A percentile compares a stretch with the other conserved stretches of the same genome.
Evolutionary conservation across 352 stramenopile species (phyloP).

Genomic region (Phytophthora constricta): DNA sequence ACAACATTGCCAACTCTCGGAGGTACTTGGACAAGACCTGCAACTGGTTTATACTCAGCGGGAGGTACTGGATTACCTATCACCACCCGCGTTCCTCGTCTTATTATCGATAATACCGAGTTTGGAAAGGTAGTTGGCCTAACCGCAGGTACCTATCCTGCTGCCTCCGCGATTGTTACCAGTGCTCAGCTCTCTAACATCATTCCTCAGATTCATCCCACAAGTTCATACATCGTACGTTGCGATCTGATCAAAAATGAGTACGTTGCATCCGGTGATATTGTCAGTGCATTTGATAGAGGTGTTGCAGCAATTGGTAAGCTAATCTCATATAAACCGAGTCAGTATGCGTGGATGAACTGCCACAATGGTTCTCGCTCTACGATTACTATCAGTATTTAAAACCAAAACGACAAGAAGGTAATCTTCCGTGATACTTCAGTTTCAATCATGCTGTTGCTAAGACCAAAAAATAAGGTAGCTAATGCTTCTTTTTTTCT

Average conservation of each 20-base stretch:
- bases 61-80: slow-evolving; percentile 22
- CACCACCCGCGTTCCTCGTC: background rate
- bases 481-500: background rate
- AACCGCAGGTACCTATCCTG: slow-evolving; percentile 1
- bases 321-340: slow-evolving; percentile 2
- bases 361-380: background rate
- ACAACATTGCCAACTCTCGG: no score
- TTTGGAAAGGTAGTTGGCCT: slow-evolving; percentile 7
- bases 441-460: background rate
- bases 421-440: background rate
- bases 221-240: slow-evolving; percentile 2
- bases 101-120: slow-evolving; percentile 8
- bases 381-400: background rate
- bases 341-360: slow-evolving; percentile 1
- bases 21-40: slow-evolving; percentile 19
- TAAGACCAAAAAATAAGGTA: background rate
- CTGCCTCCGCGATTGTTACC: background rate
- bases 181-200: slow-evolving; percentile 3
- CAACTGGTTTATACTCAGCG: slow-evolving; percentile 26
- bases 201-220: slow-evolving; percentile 4
- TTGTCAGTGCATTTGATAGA: background rate
- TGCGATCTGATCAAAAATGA: slow-evolving; percentile 15
- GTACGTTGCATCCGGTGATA: background rate
- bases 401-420: background rate
- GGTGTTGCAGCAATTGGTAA: background rate